Conservation (phyloP, 2,329 filamentous ascomycete species). For the Talaromyces sp. region DNA sequence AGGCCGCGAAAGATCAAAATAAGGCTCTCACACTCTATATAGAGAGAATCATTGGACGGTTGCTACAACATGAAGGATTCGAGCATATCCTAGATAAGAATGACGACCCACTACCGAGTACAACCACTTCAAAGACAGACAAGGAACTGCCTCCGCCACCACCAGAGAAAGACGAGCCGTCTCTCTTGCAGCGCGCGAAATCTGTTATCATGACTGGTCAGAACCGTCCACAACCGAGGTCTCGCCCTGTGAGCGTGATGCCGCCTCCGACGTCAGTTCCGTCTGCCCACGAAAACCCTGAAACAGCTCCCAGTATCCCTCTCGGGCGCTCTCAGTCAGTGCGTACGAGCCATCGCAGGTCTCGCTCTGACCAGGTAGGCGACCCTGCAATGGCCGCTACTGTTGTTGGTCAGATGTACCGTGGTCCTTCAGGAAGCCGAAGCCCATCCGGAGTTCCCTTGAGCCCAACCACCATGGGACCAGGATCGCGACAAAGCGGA, state of each 20-base stretch:
- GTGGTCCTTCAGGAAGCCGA: conserved; percentile 53
- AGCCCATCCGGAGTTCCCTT: conserved; percentile 51
- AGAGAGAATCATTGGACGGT: conserved; percentile 96
- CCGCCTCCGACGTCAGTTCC: conserved; percentile 36
- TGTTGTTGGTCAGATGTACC: conserved; percentile 88
- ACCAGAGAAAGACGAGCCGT: conserved; percentile 51
- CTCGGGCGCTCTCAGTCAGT: conserved; percentile 44
- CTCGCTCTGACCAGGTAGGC: conserved; percentile 50
- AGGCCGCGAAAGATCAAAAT: conserved; percentile 84
- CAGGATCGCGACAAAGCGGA: conserved; percentile 40
- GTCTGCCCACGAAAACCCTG: conserved; percentile 47
- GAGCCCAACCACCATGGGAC: conserved; percentile 52
- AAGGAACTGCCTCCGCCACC: conserved; percentile 84
- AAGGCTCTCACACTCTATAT: conserved; percentile 97
- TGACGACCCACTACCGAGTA: conserved; percentile 45
- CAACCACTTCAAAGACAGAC: conserved; percentile 55
- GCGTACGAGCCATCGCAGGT: conserved; percentile 46
- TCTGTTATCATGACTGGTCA: conserved; percentile 54
- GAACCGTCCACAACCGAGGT: conserved; percentile 42
- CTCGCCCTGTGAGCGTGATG: conserved; percentile 48
- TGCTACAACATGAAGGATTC: conserved; percentile 91
- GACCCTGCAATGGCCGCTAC: conserved; percentile 56
- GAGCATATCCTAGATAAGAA: conserved; percentile 88
- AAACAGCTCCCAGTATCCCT: conserved; percentile 50
- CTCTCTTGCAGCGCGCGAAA: conserved; percentile 60